Evolutionary conservation across 148 eudicot genomes (phyloP), one percentile per base, ranked within the genome.

Genomic region (Beta vulgaris): DNA sequence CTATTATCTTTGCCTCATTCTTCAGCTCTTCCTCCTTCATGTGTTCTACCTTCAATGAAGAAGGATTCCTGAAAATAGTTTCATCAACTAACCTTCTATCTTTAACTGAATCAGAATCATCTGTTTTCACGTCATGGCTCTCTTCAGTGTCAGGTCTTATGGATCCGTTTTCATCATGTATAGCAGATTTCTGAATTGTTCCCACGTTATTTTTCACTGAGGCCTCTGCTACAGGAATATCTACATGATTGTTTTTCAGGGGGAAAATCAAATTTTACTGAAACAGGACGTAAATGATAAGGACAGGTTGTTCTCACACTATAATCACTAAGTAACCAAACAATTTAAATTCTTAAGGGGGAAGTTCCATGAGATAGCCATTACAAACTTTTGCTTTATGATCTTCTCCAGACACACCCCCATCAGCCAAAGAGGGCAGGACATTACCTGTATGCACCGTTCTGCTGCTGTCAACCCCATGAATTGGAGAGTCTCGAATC

Each of bases 1-100:
- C 70, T 59, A 64, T 57, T 14, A 28, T 40, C 32, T 40, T 66
- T 39, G 60, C 61, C 32, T 68, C 82, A 75, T 58, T 58, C 43
- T 69, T 78, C 19, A 37, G 37, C 57, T 74, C 74, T 28, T 80
- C 73, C 23, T 75, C 79, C 69, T 82, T 72, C 72, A 70, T 40
- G 5, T 51, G 60, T 34, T 78, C 79, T 26, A 29, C 55, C 73
- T 75, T 78, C 61, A 73, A 43, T 53, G 82, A n/a, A 70, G 85
- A 49, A 54, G 76, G 73, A 66, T 61, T 62, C 26, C 67, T 32
- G 35, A 71, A 57, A 31, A 65, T 28, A 79, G 68, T 29, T 65
- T 75, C 77, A 79, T 43, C 71, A 23, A 28, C 77, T n/a, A 49
- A 60, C 66, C 51, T 26, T 19, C 37, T 63, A 71, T 61, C 43